Evolutionary conservation across 2,329 filamentous ascomycete genomes (phyloP).

Genomic region (Fusarium musae): DNA sequence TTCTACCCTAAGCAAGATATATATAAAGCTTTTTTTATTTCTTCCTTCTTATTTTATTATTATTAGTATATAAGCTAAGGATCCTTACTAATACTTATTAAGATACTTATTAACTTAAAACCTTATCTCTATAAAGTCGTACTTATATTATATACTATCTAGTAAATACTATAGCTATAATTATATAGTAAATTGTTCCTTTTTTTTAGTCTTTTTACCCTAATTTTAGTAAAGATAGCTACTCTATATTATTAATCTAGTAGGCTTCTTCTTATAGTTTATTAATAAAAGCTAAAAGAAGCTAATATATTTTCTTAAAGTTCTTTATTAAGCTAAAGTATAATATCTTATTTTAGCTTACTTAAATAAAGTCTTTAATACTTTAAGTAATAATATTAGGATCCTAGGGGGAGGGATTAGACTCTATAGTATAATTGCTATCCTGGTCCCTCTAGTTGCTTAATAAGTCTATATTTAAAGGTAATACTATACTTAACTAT

Average conservation of each 20-base stretch:
- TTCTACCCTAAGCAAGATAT: not conserved
- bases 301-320: not conserved
- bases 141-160: not conserved
- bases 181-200: not conserved
- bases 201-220: not conserved
- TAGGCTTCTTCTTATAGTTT: not conserved
- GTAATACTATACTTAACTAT: not conserved
- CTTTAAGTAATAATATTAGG: not conserved
- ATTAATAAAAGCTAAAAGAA: not conserved
- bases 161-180: not conserved
- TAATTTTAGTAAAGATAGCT: not conserved
- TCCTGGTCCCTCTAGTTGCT: not conserved
- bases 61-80: not conserved
- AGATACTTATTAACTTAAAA: not conserved
- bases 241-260: not conserved
- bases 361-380: not conserved
- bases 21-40: not conserved
- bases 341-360: not conserved
- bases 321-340: not conserved
- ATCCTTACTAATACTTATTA: not conserved
- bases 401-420: not conserved
- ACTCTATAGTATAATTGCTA: not conserved
- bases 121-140: not conserved
- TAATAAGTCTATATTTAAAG: not conserved
- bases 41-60: not conserved